Evolutionary conservation across 1,284 basidiomycete genomes (phyloP), one percentile per base, ranked within the genome.

Genomic region (Athelia psychrophila): DNA sequence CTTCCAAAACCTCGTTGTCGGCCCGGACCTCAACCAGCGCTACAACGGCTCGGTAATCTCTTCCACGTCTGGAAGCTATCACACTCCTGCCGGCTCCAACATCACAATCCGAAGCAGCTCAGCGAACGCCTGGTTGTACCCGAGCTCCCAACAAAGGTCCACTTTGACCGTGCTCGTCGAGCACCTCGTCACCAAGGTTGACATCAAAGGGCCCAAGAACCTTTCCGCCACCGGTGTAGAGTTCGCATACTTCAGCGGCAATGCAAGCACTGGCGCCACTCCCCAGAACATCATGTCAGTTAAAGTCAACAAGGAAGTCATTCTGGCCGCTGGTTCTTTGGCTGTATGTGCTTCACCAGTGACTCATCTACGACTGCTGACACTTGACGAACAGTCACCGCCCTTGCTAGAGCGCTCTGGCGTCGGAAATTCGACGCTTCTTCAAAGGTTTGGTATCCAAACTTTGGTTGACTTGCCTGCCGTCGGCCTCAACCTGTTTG

Each of bases 51-150:
- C n/a, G n/a, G n/a, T n/a, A n/a, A n/a, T n/a, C n/a, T n/a, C n/a
- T n/a, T n/a, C n/a, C n/a, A n/a, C n/a, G n/a, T n/a, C 2, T 63
- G 60, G 60, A 60, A 56, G 10, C 56, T 63, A 45, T 63, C 56
- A 57, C 58, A 54, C 49, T 56, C 61, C 44, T n/a, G 51, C 55
- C 12, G 55, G 48, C 3, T 51, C 58, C 2, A 48, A 51, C 22
- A 51, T 53, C 19, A 58, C 55, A 13, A 55, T 62, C 19, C 70
- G 73, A 10, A 65, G 65, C 0, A 71, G 69, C 3, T 67, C 75
- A 0, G 72, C 72, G 9, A 66, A 69, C 2, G 72, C 72, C 1
- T 74, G 74, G 57, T 63, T 69, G 23, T 63, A 69, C 3, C 69
- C 73, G 0, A 56, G 69, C 6, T 60, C 64, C 46, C 50, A 58